Conservation (phyloP, 1,284 basidiomycete species). For the Sphagnurus paluster region DNA sequence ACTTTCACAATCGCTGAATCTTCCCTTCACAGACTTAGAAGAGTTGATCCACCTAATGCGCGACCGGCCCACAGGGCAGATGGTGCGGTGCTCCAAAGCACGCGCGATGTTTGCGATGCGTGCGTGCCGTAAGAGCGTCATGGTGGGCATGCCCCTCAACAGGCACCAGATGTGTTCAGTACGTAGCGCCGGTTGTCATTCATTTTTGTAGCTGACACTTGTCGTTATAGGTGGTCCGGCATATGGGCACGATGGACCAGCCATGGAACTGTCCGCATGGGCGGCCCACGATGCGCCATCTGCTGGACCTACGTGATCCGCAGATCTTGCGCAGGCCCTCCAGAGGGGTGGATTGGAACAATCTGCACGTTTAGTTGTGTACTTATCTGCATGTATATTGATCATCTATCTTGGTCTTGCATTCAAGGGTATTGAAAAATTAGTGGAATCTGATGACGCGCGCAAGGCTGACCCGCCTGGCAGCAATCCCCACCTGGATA, state of each 20-base stretch:
- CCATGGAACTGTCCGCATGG: slow-evolving; percentile 99
- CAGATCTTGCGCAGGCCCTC: too few relatives aligned
- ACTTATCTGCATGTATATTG: too few relatives aligned
- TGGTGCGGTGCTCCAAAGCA: slow-evolving; percentile 92
- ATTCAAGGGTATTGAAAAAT: too few relatives aligned
- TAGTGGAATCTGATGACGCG: too few relatives aligned
- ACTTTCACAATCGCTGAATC: neutral
- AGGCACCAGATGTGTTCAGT: slow-evolving; percentile 80
- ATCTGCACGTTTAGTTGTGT: too few relatives aligned
- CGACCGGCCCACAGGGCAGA: slow-evolving; percentile 74
- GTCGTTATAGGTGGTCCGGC: slow-evolving; percentile 69
- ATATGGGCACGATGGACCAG: slow-evolving; percentile 96
- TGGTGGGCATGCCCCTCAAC: slow-evolving; percentile 89
- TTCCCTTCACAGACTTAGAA: slow-evolving; percentile 81
- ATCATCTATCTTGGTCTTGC: too few relatives aligned
- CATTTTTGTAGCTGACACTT: slow-evolving; percentile 10
- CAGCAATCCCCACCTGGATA: too few relatives aligned
- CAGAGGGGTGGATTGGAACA: too few relatives aligned
- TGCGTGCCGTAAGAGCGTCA: slow-evolving; percentile 94
- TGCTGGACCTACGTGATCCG: slow-evolving; percentile 45
- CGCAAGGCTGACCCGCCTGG: too few relatives aligned
- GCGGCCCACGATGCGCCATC: slow-evolving; percentile 92
- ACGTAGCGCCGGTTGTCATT: slow-evolving; percentile 26
- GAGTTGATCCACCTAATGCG: slow-evolving; percentile 87
- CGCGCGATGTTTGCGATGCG: slow-evolving; percentile 95